phyloP scores from a whole-genome alignment of 441 rosid species.

The Populus hybrid region DNA sequence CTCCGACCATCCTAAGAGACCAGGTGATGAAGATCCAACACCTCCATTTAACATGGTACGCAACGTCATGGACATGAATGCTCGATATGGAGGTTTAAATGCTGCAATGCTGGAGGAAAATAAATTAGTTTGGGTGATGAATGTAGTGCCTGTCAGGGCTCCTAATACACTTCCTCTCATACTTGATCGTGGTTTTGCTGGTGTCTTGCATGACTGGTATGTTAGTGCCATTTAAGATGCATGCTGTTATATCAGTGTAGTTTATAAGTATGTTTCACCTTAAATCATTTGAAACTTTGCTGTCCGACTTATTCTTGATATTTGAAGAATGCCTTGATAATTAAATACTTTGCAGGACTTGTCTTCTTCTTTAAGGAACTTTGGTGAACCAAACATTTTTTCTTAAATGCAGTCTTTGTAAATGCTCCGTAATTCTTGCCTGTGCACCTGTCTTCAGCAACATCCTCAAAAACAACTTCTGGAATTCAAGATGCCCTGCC shows the following conservation, averaged over 20 bases:
- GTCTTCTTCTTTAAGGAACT: neutral
- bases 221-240: slow-evolving; percentile 15
- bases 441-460: neutral
- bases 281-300: slow-evolving; percentile 1
- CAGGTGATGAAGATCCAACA: slow-evolving; percentile 35
- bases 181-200: slow-evolving; percentile 81
- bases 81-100: slow-evolving; percentile 81
- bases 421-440: neutral
- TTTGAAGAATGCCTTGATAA: neutral
- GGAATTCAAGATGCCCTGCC: slow-evolving; percentile 1
- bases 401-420: neutral
- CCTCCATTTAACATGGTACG: slow-evolving; percentile 97
- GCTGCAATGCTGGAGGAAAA: slow-evolving; percentile 67
- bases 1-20: slow-evolving; percentile 96
- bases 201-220: slow-evolving; percentile 93
- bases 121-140: slow-evolving; percentile 90
- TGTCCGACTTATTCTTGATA: neutral
- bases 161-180: slow-evolving; percentile 83
- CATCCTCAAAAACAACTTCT: neutral
- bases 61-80: slow-evolving; percentile 98
- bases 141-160: slow-evolving; percentile 76
- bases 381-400: neutral
- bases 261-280: slow-evolving; percentile 1
- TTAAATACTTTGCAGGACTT: neutral
- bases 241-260: neutral